Percentiles rank a stretch among this genome's conserved stretches.
phyloP scores from a whole-genome alignment of 176 grass and related monocot genomes.

The maize (Zea mays) region DNA sequence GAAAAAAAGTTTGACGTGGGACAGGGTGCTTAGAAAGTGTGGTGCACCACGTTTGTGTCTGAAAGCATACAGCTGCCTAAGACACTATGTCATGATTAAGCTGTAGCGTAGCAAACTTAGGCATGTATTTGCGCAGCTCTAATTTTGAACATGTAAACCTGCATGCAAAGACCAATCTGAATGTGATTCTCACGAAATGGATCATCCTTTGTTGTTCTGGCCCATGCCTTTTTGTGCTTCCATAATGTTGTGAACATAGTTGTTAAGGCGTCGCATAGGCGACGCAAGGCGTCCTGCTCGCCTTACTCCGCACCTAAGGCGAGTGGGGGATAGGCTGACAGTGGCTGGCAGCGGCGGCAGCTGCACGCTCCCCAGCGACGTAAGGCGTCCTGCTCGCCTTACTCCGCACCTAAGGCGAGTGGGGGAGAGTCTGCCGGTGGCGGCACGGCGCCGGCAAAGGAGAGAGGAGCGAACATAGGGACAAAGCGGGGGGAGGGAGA shows the following conservation, averaged over 20 bases:
- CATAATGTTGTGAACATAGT: not conserved
- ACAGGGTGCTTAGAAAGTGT: not conserved
- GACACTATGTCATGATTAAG: not conserved
- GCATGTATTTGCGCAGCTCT: not conserved
- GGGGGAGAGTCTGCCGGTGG: too few relatives aligned
- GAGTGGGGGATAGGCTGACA: too few relatives aligned
- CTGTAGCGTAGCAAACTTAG: not conserved
- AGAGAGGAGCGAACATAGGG: too few relatives aligned
- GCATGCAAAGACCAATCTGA: constrained; percentile 1
- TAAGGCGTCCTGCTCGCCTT: too few relatives aligned
- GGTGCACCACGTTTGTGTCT: not conserved
- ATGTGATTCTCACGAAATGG: not conserved
- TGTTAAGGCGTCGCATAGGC: too few relatives aligned
- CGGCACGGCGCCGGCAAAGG: too few relatives aligned
- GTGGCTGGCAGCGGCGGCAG: too few relatives aligned
- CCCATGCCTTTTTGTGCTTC: not conserved
- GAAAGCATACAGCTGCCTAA: not conserved
- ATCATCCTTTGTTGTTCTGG: not conserved
- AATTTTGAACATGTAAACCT: not conserved
- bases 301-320: too few relatives aligned
- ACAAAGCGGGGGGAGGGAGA: too few relatives aligned
- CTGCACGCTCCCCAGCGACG: too few relatives aligned
- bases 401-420: too few relatives aligned
- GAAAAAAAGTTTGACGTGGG: not conserved
- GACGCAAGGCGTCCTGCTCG: too few relatives aligned